A percentile compares a stretch with the other conserved stretches of the same genome.
phyloP scores from a whole-genome alignment of 2,329 filamentous ascomycete species.

The Eutypella sp. region DNA sequence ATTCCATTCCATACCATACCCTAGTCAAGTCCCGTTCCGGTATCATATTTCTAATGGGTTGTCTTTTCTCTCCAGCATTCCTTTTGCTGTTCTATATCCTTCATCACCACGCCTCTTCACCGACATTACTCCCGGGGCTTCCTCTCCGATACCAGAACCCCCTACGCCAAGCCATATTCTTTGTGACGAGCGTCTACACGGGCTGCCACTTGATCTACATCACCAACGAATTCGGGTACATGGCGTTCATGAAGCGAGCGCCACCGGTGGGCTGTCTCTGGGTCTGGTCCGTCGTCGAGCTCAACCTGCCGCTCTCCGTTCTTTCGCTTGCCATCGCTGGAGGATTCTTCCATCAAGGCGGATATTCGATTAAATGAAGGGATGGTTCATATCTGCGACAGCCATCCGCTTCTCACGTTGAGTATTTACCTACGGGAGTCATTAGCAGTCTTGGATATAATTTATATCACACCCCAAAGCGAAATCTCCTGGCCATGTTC shows the following conservation, averaged over 20 bases:
- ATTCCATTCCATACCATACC: background rate
- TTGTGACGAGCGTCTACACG: conserved; percentile 50
- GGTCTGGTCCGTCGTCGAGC: conserved; percentile 89
- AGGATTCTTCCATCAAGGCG: conserved; percentile 43
- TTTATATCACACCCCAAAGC: no score
- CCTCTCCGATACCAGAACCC: conserved; percentile 39
- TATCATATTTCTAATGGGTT: background rate
- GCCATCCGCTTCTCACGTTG: no score
- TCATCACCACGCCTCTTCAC: conserved; percentile 47
- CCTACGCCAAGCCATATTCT: conserved; percentile 59
- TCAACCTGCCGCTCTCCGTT: conserved; percentile 64
- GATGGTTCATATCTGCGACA: no score
- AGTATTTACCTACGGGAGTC: conserved; percentile 5
- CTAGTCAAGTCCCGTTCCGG: background rate
- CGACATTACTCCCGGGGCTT: conserved; percentile 45
- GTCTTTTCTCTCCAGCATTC: conserved; percentile 41
- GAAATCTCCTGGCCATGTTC: no score
- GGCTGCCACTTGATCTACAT: conserved; percentile 80
- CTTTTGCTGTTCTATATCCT: conserved; percentile 50
- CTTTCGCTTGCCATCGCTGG: conserved; percentile 43
- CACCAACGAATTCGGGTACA: conserved; percentile 74
- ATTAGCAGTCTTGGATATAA: background rate
- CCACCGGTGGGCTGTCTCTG: conserved; percentile 87
- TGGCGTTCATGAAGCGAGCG: conserved; percentile 85
- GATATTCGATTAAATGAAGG: conserved; percentile 40